Evolutionary conservation across 1,284 basidiomycete species (phyloP), one percentile per base, ranked within the genome.

Genomic region (Takashimella tepidaria): DNA sequence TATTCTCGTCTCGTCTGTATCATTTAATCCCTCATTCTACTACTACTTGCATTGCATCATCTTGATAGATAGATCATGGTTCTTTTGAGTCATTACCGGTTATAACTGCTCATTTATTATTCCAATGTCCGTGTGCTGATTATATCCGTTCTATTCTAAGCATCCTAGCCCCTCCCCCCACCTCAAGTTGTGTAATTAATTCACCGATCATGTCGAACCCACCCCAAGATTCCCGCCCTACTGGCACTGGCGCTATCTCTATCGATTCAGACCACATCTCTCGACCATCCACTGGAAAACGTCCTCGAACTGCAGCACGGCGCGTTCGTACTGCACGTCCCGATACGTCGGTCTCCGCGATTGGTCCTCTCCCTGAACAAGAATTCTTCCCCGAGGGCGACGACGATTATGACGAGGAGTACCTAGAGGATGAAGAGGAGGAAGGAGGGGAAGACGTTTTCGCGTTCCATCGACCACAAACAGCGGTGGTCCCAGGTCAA

Each of bases 391-490:
- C 70, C 4, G 68, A 70, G 48, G 62, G 62, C 12, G 63, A 68
- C 19, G 64, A 63, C 31, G 31, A 31, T 20, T 1, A 26, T 43
- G 8, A 42, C 16, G 47, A 49, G 20, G 26, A 24, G 25, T 41
- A 31, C 22, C 41, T 63, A 64, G 45, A 61, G 63, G 67, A 70
- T 21, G 66, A 66, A 19, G 58, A 63, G 11, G 62, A 64, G 24
- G 66, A 70, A 13, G 60, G 67, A 13, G 54, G 52, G 19, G 63
- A 63, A 19, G 63, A 60, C 16, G 68, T 75, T 5, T 75, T 73
- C 51, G 75, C 74, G 0, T 76, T 76, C 50, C 59, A 63, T 24
- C 49, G 72, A 44, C 73, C 74, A 1, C 50, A 56, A n/a, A 76
- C 73, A 0, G 65, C 66, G 13, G 66, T 65, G 13, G 62, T 60